Evolutionary conservation across 176 grass and related monocot genomes (phyloP).

Genomic region (Triticum urartu): DNA sequence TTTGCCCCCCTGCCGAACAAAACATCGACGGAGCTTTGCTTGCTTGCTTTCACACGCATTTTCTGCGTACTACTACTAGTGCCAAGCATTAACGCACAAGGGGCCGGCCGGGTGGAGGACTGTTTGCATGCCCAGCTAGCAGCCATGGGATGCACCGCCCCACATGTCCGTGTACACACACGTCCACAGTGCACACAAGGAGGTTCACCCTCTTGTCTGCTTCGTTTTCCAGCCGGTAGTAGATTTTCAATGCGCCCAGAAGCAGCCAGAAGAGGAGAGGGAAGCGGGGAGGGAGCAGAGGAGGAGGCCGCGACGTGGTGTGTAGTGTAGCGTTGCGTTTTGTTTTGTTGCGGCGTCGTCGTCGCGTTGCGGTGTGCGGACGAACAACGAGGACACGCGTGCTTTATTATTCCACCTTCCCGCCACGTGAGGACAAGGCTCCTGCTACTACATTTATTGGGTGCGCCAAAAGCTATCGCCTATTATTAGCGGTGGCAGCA

Average conservation of each 20-base stretch:
- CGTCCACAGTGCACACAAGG: too few relatives aligned
- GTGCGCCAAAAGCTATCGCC: neutral
- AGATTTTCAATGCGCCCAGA: neutral
- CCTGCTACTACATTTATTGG: neutral
- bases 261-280: too few relatives aligned
- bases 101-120: too few relatives aligned
- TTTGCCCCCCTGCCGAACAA: too few relatives aligned
- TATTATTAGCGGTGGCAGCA: too few relatives aligned
- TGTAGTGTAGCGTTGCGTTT: neutral
- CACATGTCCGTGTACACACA: neutral
- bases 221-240: neutral
- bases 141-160: too few relatives aligned
- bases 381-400: neutral
- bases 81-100: too few relatives aligned
- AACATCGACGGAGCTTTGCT: too few relatives aligned
- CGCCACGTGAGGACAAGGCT: too few relatives aligned
- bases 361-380: slow-evolving; percentile 21
- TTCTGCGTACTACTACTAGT: too few relatives aligned
- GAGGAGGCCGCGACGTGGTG: neutral
- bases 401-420: neutral
- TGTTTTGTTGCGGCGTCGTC: slow-evolving; percentile 38
- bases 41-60: too few relatives aligned
- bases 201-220: neutral
- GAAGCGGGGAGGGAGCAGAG: neutral
- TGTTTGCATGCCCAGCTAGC: too few relatives aligned